phyloP scores from a whole-genome alignment of 441 rosid species.

The Populus tomentosa region DNA sequence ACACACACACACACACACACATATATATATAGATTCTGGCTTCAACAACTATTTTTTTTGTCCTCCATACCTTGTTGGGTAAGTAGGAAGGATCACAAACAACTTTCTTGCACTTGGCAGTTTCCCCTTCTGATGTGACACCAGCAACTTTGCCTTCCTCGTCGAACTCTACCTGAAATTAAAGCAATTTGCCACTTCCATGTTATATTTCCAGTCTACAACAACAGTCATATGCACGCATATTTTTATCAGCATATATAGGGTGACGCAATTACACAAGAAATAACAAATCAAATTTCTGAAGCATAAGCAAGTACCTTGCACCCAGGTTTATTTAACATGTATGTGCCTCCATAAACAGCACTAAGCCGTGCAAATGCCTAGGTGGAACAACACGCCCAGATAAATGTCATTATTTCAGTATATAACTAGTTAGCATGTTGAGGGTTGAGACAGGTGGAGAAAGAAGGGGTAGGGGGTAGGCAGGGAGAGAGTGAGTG shows the following conservation, averaged over 20 bases:
- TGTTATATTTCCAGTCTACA: neutral
- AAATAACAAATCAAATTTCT: neutral
- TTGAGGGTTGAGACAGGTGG: neutral
- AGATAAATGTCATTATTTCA: neutral
- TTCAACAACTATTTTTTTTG: neutral
- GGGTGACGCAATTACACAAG: neutral
- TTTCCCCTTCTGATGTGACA: constrained; percentile 93
- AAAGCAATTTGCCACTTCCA: constrained; percentile 10
- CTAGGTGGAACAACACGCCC: constrained; percentile 25
- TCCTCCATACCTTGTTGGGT: constrained; percentile 54
- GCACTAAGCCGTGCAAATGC: constrained; percentile 95
- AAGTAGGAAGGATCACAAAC: constrained; percentile 92
- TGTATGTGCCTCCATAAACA: constrained; percentile 91
- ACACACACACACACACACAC: neutral
- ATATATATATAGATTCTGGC: neutral
- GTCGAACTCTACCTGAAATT: constrained; percentile 63
- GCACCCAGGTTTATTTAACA: constrained; percentile 90
- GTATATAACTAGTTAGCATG: neutral
- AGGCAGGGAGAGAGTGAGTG: neutral
- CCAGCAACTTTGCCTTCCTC: constrained; percentile 72
- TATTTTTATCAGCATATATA: neutral
- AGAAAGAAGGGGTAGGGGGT: neutral
- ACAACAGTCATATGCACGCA: neutral
- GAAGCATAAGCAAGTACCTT: constrained; percentile 39
- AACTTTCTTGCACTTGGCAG: constrained; percentile 85